Conservation (phyloP, 164 flowering plant species). For the Chimonanthus praecox region DNA sequence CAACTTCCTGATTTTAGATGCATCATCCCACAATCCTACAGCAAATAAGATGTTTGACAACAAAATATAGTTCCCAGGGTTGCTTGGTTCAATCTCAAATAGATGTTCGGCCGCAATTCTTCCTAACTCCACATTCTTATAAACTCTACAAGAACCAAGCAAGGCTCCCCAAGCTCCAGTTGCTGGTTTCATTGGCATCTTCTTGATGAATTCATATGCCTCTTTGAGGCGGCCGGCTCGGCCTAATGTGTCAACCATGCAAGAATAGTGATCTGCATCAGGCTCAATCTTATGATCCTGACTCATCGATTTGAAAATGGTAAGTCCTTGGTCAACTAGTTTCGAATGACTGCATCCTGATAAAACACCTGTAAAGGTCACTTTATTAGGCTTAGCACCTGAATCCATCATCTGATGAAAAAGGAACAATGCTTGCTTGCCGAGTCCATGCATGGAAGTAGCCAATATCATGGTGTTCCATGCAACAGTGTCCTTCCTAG, state of each 20-base stretch:
- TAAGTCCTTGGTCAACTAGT: constrained; percentile 42
- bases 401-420: constrained; percentile 41
- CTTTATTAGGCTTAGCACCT: constrained; percentile 46
- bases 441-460: constrained; percentile 60
- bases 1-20: constrained; percentile 41
- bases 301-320: constrained; percentile 40
- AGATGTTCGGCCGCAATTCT: constrained; percentile 39
- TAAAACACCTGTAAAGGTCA: constrained; percentile 48
- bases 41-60: constrained; percentile 40
- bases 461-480: constrained; percentile 68
- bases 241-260: constrained; percentile 56
- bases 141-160: constrained; percentile 53
- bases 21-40: constrained; percentile 47
- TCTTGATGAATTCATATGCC: constrained; percentile 44
- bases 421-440: constrained; percentile 36
- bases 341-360: constrained; percentile 57
- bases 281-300: constrained; percentile 35
- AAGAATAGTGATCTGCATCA: constrained; percentile 46
- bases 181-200: constrained; percentile 50
- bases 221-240: constrained; percentile 50
- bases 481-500: constrained; percentile 37
- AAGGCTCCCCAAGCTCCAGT: constrained; percentile 63
- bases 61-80: constrained; percentile 56
- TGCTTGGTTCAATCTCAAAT: constrained; percentile 56
- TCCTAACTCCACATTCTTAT: constrained; percentile 49